phyloP scores from a whole-genome alignment of 805 yeast species.

The Saturnispora sekii region DNA sequence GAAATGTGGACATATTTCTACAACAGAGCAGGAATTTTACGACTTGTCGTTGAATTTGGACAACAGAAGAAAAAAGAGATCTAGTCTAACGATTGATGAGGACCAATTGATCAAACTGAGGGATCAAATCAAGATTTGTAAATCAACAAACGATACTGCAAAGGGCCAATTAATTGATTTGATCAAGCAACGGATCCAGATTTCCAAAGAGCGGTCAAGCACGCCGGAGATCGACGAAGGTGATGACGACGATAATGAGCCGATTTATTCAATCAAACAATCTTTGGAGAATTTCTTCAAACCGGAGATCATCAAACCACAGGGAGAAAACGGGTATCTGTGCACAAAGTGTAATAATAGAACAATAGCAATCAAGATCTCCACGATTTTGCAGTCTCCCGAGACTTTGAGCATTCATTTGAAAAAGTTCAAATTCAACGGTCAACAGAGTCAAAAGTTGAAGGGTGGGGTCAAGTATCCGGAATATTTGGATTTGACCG shows the following conservation, averaged over 20 bases:
- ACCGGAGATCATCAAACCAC: conserved; percentile 62
- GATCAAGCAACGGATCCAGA: conserved; percentile 22
- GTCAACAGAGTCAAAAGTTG: conserved; percentile 66
- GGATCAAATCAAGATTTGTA: conserved; percentile 22
- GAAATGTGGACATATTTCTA: conserved; percentile 71
- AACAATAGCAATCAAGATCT: conserved; percentile 69
- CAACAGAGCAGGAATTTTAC: conserved; percentile 87
- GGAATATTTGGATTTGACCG: conserved; percentile 60
- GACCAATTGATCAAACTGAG: conserved; percentile 20
- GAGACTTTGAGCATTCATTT: conserved; percentile 81
- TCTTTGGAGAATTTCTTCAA: conserved; percentile 77
- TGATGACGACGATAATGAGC: not conserved
- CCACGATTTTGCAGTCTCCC: conserved; percentile 72
- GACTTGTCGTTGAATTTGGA: conserved; percentile 80
- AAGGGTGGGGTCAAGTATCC: conserved; percentile 82
- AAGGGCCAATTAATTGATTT: conserved; percentile 22
- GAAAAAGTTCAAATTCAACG: conserved; percentile 85
- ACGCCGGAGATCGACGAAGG: not conserved
- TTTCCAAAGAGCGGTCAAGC: conserved; percentile 16
- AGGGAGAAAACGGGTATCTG: conserved; percentile 67
- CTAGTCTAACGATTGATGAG: conserved; percentile 23
- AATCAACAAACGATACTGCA: conserved; percentile 17
- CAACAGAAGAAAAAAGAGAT: conserved; percentile 33
- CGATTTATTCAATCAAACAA: conserved; percentile 52
- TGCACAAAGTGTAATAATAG: conserved; percentile 79